phyloP scores from a whole-genome alignment of 2,329 filamentous ascomycete species.

The Aspergillus cejpii region DNA sequence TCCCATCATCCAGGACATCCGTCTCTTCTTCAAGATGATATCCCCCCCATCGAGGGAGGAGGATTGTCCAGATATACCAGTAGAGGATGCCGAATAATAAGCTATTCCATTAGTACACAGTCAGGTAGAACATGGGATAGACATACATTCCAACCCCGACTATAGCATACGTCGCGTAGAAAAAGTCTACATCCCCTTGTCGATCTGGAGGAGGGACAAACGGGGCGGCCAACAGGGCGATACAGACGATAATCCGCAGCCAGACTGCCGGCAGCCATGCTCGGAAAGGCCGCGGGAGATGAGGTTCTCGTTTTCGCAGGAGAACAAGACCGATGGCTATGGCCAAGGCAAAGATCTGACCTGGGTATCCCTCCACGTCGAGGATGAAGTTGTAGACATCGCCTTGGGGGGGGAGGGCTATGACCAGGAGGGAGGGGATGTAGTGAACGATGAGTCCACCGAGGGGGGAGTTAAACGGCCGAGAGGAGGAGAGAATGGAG shows the following conservation, averaged over 20 bases:
- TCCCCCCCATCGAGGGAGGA: slow-evolving; percentile 53
- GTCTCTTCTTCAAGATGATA: slow-evolving; percentile 58
- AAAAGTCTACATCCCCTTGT: slow-evolving; percentile 42
- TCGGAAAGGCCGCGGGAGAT: slow-evolving; percentile 58
- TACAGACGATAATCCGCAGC: slow-evolving; percentile 49
- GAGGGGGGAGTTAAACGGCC: slow-evolving; percentile 60
- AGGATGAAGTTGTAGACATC: slow-evolving; percentile 67
- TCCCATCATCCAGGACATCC: slow-evolving; percentile 59
- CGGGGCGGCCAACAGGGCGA: slow-evolving; percentile 53
- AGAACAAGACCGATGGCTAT: slow-evolving; percentile 54
- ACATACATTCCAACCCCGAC: slow-evolving; percentile 44
- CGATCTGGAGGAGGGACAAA: slow-evolving; percentile 54
- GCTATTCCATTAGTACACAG: slow-evolving; percentile 33
- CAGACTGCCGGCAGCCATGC: slow-evolving; percentile 57
- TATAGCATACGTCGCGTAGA: slow-evolving; percentile 50
- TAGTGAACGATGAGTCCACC: slow-evolving; percentile 64
- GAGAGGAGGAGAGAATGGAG: slow-evolving; percentile 54
- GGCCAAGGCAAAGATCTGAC: slow-evolving; percentile 54
- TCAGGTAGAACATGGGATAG: slow-evolving; percentile 23
- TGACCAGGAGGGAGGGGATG: slow-evolving; percentile 61
- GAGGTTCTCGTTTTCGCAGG: slow-evolving; percentile 54
- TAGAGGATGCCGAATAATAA: slow-evolving; percentile 55
- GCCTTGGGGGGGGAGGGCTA: slow-evolving; percentile 56
- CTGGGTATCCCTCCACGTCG: slow-evolving; percentile 64
- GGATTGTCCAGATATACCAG: slow-evolving; percentile 61